Percentiles rank a stretch among this genome's conserved stretches.
Evolutionary conservation across 805 yeast genomes (phyloP).

Genomic region (Monosporozyma servazzii): DNA sequence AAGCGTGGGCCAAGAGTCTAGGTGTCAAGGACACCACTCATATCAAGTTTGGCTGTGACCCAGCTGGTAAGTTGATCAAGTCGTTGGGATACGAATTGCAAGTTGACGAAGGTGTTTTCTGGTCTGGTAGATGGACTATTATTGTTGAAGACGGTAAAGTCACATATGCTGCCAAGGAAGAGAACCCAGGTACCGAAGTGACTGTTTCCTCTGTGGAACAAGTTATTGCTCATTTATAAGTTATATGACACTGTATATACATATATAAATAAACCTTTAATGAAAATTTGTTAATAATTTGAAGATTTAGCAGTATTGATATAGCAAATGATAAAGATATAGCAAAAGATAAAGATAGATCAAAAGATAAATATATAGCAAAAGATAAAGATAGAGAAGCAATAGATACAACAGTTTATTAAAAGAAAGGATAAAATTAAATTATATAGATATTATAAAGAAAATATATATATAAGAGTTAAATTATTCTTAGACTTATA

Average conservation of each 20-base stretch:
- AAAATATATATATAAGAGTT: neutral
- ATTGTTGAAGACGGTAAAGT: constrained; percentile 53
- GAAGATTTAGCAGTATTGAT: too few relatives aligned
- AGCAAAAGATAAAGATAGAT: too few relatives aligned
- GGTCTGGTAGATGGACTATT: constrained; percentile 67
- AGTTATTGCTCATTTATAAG: constrained; percentile 25
- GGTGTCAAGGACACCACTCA: constrained; percentile 31
- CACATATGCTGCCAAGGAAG: constrained; percentile 36
- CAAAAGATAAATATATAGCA: too few relatives aligned
- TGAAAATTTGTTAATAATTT: neutral
- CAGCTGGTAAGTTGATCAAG: constrained; percentile 49
- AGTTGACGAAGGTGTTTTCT: constrained; percentile 42
- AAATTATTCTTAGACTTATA: neutral
- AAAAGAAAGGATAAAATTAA: neutral
- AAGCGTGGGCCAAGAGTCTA: constrained; percentile 51
- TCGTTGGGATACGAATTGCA: constrained; percentile 51
- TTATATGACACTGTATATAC: neutral
- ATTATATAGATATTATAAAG: neutral
- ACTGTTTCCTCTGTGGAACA: constrained; percentile 31
- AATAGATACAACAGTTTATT: neutral
- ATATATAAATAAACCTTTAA: neutral
- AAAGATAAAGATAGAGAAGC: too few relatives aligned
- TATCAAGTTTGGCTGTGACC: constrained; percentile 57
- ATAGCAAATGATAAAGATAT: constrained; percentile 8
- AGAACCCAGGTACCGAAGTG: constrained; percentile 30